A percentile compares a stretch with the other conserved stretches of the same genome.
phyloP scores from a whole-genome alignment of 352 stramenopile genomes.

The Plasmopara viticola region DNA sequence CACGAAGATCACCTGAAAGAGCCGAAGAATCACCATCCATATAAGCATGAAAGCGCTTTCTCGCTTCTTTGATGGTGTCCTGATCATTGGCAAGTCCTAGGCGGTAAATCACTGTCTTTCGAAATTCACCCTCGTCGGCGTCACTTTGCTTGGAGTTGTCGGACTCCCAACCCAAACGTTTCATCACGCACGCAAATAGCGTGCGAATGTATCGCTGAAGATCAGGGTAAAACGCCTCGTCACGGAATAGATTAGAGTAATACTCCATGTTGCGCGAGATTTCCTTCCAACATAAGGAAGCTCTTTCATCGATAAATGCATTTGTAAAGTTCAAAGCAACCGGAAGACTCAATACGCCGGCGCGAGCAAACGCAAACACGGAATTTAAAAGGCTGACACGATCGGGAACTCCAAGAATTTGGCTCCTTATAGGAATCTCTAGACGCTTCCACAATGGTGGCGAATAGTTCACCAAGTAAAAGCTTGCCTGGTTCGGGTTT shows the following conservation, averaged over 20 bases:
- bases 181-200: conserved; percentile 51
- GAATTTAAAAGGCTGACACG: conserved; percentile 90
- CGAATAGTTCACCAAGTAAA: conserved; percentile 92
- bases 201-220: conserved; percentile 50
- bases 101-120: conserved; percentile 46
- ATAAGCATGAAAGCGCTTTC: conserved; percentile 50
- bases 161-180: conserved; percentile 45
- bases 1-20: conserved; percentile 52
- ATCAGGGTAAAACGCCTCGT: conserved; percentile 47
- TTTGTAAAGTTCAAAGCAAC: conserved; percentile 56
- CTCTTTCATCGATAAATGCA: conserved; percentile 50
- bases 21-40: conserved; percentile 34
- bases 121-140: conserved; percentile 56
- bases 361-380: conserved; percentile 84
- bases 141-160: conserved; percentile 16
- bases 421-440: conserved; percentile 41
- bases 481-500: conserved; percentile 92
- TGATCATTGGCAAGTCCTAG: conserved; percentile 46
- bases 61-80: conserved; percentile 43
- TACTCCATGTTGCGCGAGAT: conserved; percentile 46
- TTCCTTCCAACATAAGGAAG: conserved; percentile 62
- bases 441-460: conserved; percentile 81
- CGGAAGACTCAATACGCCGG: conserved; percentile 39
- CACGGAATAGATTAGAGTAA: conserved; percentile 45
- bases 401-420: conserved; percentile 72